A percentile compares a stretch with the other conserved stretches of the same genome.
Conservation (phyloP, 331 rosid genomes). For the Quercus lobata region DNA sequence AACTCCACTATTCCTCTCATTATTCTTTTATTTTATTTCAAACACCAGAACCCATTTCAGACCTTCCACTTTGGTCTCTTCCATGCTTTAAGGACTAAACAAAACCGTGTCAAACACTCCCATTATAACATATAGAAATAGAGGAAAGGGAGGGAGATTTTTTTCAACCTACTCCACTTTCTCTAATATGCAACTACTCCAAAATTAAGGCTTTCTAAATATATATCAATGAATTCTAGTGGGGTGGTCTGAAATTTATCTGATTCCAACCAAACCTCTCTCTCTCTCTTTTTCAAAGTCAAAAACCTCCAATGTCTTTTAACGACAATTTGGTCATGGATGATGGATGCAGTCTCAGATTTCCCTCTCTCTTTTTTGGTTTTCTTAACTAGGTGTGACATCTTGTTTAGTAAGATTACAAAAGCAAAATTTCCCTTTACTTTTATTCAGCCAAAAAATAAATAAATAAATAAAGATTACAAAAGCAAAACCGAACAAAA, state of each 20-base stretch:
- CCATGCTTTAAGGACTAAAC: not conserved
- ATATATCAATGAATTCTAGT: not conserved
- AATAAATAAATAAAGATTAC: too few relatives aligned
- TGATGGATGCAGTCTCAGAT: not conserved
- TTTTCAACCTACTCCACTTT: conserved; percentile 20
- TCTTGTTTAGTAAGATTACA: not conserved
- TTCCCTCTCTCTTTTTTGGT: not conserved
- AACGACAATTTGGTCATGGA: conserved; percentile 2
- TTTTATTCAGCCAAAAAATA: not conserved
- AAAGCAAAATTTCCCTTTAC: not conserved
- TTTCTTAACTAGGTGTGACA: not conserved
- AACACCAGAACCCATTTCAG: not conserved
- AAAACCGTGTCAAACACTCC: conserved; percentile 30
- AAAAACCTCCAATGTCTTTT: conserved; percentile 14
- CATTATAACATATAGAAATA: not conserved
- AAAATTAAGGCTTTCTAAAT: not conserved
- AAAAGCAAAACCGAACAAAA: too few relatives aligned
- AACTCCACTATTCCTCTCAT: not conserved
- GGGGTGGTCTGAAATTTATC: conserved; percentile 4
- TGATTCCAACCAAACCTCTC: conserved; percentile 20
- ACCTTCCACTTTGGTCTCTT: not conserved
- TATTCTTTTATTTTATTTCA: not conserved
- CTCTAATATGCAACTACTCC: conserved; percentile 23
- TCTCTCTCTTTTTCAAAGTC: conserved; percentile 6
- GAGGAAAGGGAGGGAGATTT: not conserved